Evolutionary conservation across 2,329 filamentous ascomycete species (phyloP), one percentile per base, ranked within the genome.

Genomic region (Paecilomyces variotii): DNA sequence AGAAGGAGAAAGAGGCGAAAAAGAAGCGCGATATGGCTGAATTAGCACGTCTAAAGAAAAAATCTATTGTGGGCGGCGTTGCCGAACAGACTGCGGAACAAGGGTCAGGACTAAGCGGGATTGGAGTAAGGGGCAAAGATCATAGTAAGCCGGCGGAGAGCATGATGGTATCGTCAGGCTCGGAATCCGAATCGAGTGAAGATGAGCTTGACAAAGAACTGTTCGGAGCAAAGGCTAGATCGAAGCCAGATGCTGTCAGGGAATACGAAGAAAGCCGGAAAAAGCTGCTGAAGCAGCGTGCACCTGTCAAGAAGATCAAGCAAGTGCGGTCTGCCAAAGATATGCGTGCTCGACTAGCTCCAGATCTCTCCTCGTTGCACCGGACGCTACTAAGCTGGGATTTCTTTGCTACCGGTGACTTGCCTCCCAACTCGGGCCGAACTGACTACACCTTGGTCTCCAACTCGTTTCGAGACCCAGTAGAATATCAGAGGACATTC

Each of bases 301-400:
- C 85, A 12, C 93, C 93, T 0, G 86, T 95, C 58, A 93, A 91
- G 75, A 96, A 97, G 77, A 79, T 85, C 64, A 89, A 90, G 71
- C 84, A 91, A 56, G 81, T 87, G 62, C 85, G 93, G 55, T 93
- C 91, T 14, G 85, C 88, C 53, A 96, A 96, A 74, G 94, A 99
- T 74, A 93, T 97, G 85, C 88, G 93, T 65, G 93, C 94, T 63
- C 88, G 94, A 62, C 81, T 99, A 60, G 89, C 92, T 32, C 94
- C 95, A 6, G 90, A 95, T 64, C 88, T 99, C 76, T 88, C 91
- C 39, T 81, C 85, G 14, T 77, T 99, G 30, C 94, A 97, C 71
- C 87, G 89, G 66, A 87, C 87, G 19, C 91, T 99, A 55, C 83
- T 99, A 2, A 84, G 88, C 58, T 99, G 94, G 94, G 90, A 99